Evolutionary conservation across 2,329 filamentous ascomycete species (phyloP).

Genomic region (Trichoderma hamatum): DNA sequence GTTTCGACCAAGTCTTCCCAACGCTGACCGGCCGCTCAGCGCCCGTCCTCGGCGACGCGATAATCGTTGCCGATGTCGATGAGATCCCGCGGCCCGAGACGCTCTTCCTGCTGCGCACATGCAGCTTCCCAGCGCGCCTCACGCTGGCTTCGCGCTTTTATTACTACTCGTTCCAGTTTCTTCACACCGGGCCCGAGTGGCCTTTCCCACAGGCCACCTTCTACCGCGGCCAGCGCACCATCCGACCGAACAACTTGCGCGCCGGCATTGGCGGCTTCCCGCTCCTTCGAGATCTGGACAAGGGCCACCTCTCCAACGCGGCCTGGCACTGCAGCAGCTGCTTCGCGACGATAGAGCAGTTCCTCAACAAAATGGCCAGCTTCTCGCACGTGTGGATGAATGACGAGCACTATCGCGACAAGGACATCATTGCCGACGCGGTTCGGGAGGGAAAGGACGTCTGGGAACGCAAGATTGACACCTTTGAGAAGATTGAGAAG

Average conservation of each 20-base stretch:
- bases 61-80: slow-evolving; percentile 63
- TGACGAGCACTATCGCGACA: slow-evolving; percentile 50
- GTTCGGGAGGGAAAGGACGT: slow-evolving; percentile 58
- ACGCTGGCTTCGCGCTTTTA: slow-evolving; percentile 57
- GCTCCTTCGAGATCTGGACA: slow-evolving; percentile 46
- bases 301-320: slow-evolving; percentile 51
- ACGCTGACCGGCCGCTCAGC: slow-evolving; percentile 46
- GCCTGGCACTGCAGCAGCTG: slow-evolving; percentile 67
- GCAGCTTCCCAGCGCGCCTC: slow-evolving; percentile 55
- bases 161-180: slow-evolving; percentile 62
- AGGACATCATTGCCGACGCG: slow-evolving; percentile 51
- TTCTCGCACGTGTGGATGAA: slow-evolving; percentile 61
- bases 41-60: slow-evolving; percentile 55
- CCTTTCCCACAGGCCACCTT: slow-evolving; percentile 62
- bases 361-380: slow-evolving; percentile 58
- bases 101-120: slow-evolving; percentile 52
- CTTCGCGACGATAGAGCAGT: slow-evolving; percentile 58
- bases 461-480: slow-evolving; percentile 54
- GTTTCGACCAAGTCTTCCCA: slow-evolving; percentile 60
- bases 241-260: slow-evolving; percentile 58
- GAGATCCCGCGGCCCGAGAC: slow-evolving; percentile 60
- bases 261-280: slow-evolving; percentile 48
- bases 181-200: slow-evolving; percentile 49
- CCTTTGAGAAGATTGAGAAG: slow-evolving; percentile 52
- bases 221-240: slow-evolving; percentile 50